phyloP scores from a whole-genome alignment of 805 yeast species.

The Scheffersomyces lignosus region DNA sequence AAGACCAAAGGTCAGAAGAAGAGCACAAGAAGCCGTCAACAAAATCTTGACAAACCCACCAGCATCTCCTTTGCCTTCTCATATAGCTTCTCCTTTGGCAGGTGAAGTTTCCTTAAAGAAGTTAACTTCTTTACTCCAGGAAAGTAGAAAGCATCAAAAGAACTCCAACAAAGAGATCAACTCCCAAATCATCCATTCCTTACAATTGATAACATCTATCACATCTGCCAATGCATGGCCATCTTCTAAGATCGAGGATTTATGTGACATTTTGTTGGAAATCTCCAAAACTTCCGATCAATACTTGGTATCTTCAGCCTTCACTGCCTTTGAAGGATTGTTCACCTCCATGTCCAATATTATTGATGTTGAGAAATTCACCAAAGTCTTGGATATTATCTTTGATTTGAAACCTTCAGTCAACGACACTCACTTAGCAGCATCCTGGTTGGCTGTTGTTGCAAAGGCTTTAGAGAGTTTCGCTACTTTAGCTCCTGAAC shows the following conservation, averaged over 20 bases:
- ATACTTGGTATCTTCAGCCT: slow-evolving; percentile 76
- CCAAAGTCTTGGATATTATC: slow-evolving; percentile 65
- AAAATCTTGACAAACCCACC: slow-evolving; percentile 67
- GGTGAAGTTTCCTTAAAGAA: slow-evolving; percentile 67
- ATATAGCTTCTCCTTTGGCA: slow-evolving; percentile 70
- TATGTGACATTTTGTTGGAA: slow-evolving; percentile 75
- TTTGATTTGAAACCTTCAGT: slow-evolving; percentile 78
- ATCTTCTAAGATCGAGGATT: slow-evolving; percentile 56
- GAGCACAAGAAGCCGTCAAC: slow-evolving; percentile 88
- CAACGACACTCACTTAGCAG: slow-evolving; percentile 83
- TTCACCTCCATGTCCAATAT: slow-evolving; percentile 64
- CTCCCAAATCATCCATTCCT: slow-evolving; percentile 65
- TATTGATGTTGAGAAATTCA: slow-evolving; percentile 62
- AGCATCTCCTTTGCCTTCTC: slow-evolving; percentile 72
- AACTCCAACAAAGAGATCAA: slow-evolving; percentile 48
- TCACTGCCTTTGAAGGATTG: slow-evolving; percentile 79
- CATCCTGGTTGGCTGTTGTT: slow-evolving; percentile 92
- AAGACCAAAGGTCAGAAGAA: slow-evolving; percentile 92
- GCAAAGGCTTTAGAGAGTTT: slow-evolving; percentile 68
- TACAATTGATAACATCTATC: slow-evolving; percentile 74
- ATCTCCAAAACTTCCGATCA: slow-evolving; percentile 84
- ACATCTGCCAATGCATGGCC: slow-evolving; percentile 86
- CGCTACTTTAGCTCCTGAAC: slow-evolving; percentile 32
- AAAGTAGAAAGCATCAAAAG: slow-evolving; percentile 29
- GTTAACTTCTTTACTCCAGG: slow-evolving; percentile 46